Conservation (phyloP, 257 asterid species). For the Euphrasia confusa region DNA sequence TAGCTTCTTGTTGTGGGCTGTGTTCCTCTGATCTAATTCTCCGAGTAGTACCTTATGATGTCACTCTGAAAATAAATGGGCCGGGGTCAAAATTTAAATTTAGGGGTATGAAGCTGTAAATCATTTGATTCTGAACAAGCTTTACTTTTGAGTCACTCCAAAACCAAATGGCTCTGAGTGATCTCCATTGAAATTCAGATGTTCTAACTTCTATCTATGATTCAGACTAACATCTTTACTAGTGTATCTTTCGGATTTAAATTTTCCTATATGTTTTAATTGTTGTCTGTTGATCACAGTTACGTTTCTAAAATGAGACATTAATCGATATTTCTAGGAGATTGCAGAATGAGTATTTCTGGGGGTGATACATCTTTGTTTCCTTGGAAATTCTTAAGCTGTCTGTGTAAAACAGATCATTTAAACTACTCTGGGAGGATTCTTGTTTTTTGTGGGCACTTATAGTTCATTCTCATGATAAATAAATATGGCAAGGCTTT, state of each 20-base stretch:
- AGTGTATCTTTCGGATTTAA: background rate
- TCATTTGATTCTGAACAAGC: background rate
- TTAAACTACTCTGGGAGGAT: background rate
- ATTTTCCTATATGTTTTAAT: background rate
- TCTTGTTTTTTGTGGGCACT: background rate
- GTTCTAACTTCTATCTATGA: background rate
- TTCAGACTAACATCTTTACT: background rate
- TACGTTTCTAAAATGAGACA: background rate
- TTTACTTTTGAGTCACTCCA: background rate
- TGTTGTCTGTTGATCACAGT: background rate
- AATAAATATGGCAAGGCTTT: background rate
- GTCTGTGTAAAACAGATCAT: background rate
- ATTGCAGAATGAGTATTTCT: background rate
- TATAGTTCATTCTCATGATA: background rate
- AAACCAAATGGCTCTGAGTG: background rate
- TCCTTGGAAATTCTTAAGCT: background rate
- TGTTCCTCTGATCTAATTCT: constrained; percentile 6
- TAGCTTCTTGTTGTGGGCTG: constrained; percentile 10
- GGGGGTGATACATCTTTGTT: background rate
- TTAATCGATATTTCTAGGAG: constrained; percentile 4
- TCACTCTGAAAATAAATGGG: background rate
- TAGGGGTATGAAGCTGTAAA: constrained; percentile 10
- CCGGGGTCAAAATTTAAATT: background rate
- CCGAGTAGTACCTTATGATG: background rate
- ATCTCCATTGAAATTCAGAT: background rate